A percentile compares a stretch with the other conserved stretches of the same genome.
Conservation (phyloP, 83 land plant genomes). For the Picea engelmannii region DNA sequence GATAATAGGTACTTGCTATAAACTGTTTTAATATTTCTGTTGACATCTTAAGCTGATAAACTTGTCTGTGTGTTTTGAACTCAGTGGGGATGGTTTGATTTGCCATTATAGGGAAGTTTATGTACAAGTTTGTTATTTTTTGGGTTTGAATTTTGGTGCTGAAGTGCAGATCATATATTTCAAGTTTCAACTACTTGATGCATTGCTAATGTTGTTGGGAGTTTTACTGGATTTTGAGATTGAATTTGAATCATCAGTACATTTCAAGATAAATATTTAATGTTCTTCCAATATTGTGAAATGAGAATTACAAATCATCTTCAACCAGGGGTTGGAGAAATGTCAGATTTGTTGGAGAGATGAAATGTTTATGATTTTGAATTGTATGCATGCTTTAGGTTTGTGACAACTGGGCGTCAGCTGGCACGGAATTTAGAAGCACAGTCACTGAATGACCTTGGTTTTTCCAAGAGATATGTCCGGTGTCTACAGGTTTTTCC, state of each 20-base stretch:
- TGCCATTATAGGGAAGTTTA: background rate
- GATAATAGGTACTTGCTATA: no score
- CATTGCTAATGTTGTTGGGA: no score
- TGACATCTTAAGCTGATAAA: background rate
- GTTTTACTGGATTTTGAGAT: background rate
- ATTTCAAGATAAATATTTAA: background rate
- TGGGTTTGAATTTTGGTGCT: background rate
- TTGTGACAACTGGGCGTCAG: slow-evolving; percentile 80
- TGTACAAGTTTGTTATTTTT: background rate
- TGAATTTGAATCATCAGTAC: background rate
- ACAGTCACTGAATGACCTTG: slow-evolving; percentile 87
- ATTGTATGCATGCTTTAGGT: slow-evolving; percentile 44
- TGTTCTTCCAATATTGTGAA: background rate
- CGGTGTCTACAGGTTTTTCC: slow-evolving; percentile 85
- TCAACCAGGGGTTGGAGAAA: background rate
- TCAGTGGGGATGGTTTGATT: background rate
- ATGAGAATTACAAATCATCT: background rate
- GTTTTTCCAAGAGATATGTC: slow-evolving; percentile 96
- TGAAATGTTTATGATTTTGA: background rate
- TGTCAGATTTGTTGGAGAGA: background rate
- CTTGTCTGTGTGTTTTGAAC: background rate
- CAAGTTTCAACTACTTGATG: no score
- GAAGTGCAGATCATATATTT: background rate
- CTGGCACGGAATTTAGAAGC: slow-evolving; percentile 81
- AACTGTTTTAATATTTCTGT: background rate